These are phyloP conservation scores for Cryptosporidium meleagridis DNA, from an alignment of 169 alveolate genomes.

Conservation along the genomic window DNA sequence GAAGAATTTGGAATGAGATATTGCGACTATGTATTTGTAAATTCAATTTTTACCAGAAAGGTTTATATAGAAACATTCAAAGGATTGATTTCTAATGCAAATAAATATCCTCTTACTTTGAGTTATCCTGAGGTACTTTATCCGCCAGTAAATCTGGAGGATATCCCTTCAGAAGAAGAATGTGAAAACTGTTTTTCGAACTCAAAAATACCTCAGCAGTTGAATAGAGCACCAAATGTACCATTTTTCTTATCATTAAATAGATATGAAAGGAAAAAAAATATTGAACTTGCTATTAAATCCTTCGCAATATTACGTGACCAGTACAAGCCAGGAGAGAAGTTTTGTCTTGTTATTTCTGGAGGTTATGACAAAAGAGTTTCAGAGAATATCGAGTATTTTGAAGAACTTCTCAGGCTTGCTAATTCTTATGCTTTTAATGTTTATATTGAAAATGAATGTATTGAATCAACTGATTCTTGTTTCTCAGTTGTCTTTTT, in stretches of 20 bases:
- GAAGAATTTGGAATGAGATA: slow-evolving; percentile 69
- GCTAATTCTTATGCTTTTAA: slow-evolving; percentile 71
- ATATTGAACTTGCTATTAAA: slow-evolving; percentile 86
- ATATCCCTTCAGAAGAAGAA: slow-evolving; percentile 78
- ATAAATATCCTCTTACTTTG: slow-evolving; percentile 34
- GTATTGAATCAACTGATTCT: slow-evolving; percentile 47
- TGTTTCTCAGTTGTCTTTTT: slow-evolving; percentile 83
- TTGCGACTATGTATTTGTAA: slow-evolving; percentile 64
- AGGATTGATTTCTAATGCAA: slow-evolving; percentile 7
- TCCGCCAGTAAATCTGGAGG: slow-evolving; percentile 82
- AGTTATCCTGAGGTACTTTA: slow-evolving; percentile 81
- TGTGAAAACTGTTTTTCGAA: slow-evolving; percentile 75
- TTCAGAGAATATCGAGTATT: slow-evolving; percentile 86
- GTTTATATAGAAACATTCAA: slow-evolving; percentile 51
- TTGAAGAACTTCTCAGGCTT: slow-evolving; percentile 79
- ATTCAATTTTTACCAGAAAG: slow-evolving; percentile 55
- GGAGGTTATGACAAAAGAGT: slow-evolving; percentile 93
- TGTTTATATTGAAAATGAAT: slow-evolving; percentile 33
- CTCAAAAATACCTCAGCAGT: slow-evolving; percentile 17
- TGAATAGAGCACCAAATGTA: neutral
- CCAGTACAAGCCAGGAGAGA: slow-evolving; percentile 44
- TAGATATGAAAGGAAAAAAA: slow-evolving; percentile 91
- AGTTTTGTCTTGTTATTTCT: slow-evolving; percentile 84
- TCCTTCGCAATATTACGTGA: slow-evolving; percentile 83
- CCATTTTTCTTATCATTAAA: slow-evolving; percentile 84